Evolutionary conservation across 306 rosid genomes (phyloP).

Genomic region (Dicorynia guianensis): DNA sequence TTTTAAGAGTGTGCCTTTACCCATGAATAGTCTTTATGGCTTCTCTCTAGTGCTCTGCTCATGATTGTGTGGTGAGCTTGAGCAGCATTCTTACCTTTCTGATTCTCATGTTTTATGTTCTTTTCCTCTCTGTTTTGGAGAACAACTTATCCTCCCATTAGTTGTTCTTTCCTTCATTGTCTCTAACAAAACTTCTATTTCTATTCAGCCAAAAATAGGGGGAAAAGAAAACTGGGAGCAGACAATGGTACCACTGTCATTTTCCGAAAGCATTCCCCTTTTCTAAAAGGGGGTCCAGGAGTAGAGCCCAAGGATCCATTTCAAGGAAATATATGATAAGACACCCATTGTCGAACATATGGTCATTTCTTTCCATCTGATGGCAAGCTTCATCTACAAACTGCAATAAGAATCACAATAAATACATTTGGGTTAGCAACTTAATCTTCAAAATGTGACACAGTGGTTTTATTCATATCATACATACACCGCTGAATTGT

Average conservation of each 20-base stretch:
- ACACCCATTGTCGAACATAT: slow-evolving; percentile 90
- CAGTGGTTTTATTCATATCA: slow-evolving; percentile 31
- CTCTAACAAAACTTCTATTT: no score
- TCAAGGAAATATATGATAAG: slow-evolving; percentile 89
- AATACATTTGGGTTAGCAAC: slow-evolving; percentile 31
- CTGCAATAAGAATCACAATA: slow-evolving; percentile 54
- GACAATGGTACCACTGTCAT: slow-evolving; percentile 17
- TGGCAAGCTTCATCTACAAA: slow-evolving; percentile 99
- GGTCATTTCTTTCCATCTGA: slow-evolving; percentile 97
- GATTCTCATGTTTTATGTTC: no score
- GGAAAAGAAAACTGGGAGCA: background rate
- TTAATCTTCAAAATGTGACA: slow-evolving; percentile 32
- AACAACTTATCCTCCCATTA: no score
- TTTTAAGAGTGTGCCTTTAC: no score
- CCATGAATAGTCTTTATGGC: no score
- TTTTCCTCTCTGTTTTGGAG: no score
- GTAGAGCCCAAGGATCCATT: slow-evolving; percentile 26
- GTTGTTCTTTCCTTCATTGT: no score
- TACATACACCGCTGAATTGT: slow-evolving; percentile 91
- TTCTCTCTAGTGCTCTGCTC: no score
- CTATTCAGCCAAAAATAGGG: no score
- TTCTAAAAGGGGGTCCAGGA: slow-evolving; percentile 5
- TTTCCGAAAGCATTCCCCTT: slow-evolving; percentile 28
- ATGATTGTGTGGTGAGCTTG: no score
- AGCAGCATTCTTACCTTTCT: no score